These are phyloP conservation scores for Theobroma grandiflorum DNA, from an alignment of 441 rosid genomes.

Conservation along the genomic window DNA sequence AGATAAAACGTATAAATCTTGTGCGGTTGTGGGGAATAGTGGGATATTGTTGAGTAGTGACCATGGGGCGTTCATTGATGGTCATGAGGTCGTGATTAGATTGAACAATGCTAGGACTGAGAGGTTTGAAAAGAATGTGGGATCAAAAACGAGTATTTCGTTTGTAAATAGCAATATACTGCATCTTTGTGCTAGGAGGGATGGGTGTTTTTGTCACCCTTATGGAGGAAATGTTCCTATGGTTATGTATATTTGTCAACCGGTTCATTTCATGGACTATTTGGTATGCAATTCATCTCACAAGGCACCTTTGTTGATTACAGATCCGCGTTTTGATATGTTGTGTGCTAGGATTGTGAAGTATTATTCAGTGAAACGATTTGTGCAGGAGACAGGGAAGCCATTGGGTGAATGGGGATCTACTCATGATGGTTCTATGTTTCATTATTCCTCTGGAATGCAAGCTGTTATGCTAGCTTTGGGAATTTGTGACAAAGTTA, in stretches of 20 bases:
- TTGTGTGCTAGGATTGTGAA: slow-evolving; percentile 77
- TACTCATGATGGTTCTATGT: slow-evolving; percentile 70
- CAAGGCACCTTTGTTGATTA: slow-evolving; percentile 62
- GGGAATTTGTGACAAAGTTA: slow-evolving; percentile 80
- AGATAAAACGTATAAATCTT: slow-evolving; percentile 60
- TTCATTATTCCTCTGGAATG: slow-evolving; percentile 94
- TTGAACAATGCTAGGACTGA: slow-evolving; percentile 80
- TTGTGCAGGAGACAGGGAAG: slow-evolving; percentile 56
- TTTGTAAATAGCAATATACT: slow-evolving; percentile 88
- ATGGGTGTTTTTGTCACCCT: slow-evolving; percentile 79
- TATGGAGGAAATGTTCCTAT: slow-evolving; percentile 75
- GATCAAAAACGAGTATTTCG: slow-evolving; percentile 73
- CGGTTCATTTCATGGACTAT: slow-evolving; percentile 80
- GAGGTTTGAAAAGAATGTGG: slow-evolving; percentile 61
- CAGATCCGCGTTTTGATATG: slow-evolving; percentile 83
- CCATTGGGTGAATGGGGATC: slow-evolving; percentile 68
- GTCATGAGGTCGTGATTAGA: slow-evolving; percentile 80
- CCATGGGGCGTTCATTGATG: slow-evolving; percentile 68
- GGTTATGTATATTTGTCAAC: slow-evolving; percentile 85
- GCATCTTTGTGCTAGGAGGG: slow-evolving; percentile 73
- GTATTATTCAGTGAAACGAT: slow-evolving; percentile 78
- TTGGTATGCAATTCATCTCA: slow-evolving; percentile 63
- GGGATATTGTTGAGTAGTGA: slow-evolving; percentile 71
- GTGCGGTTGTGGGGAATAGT: slow-evolving; percentile 95
- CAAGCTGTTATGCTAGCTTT: slow-evolving; percentile 86